These are phyloP conservation scores for Tetracladium setigerum DNA, from an alignment of 495 filamentous ascomycete genomes.

Conservation along the genomic window DNA sequence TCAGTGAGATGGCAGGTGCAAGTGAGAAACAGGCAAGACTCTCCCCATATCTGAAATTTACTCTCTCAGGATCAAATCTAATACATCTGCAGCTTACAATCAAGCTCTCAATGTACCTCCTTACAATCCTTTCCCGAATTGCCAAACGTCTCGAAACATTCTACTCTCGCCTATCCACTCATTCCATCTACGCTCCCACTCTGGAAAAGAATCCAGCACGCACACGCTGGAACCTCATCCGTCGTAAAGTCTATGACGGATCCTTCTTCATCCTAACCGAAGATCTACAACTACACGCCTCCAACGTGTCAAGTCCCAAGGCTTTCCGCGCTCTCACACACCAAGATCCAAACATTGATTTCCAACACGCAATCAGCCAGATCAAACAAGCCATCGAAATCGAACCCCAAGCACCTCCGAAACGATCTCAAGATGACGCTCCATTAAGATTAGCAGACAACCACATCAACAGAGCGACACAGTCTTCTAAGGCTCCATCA, in stretches of 20 bases:
- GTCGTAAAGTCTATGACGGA: conserved; percentile 21
- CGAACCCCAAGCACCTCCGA: conserved; percentile 11
- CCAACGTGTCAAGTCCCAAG: not conserved
- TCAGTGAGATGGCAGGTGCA: conserved; percentile 17
- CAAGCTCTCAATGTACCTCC: conserved; percentile 22
- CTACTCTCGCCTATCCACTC: conserved; percentile 16
- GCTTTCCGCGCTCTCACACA: not conserved
- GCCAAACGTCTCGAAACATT: conserved; percentile 23
- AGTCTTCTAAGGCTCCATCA: conserved; percentile 4
- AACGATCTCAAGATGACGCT: not conserved
- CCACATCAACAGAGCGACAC: conserved; percentile 16
- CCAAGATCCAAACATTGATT: conserved; percentile 13
- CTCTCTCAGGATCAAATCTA: not conserved
- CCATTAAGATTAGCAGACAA: conserved; percentile 16
- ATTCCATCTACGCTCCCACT: conserved; percentile 21
- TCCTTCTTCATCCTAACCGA: conserved; percentile 24
- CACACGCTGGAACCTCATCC: conserved; percentile 22
- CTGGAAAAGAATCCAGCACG: conserved; percentile 25
- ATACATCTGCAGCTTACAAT: conserved; percentile 4
- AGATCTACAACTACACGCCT: conserved; percentile 9
- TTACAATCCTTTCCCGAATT: conserved; percentile 24
- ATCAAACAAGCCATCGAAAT: not conserved
- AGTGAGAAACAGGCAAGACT: conserved; percentile 17
- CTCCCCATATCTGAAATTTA: not conserved
- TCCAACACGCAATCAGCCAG: conserved; percentile 21